phyloP scores from a whole-genome alignment of 495 filamentous ascomycete genomes.

The Penicillium samsonianum region DNA sequence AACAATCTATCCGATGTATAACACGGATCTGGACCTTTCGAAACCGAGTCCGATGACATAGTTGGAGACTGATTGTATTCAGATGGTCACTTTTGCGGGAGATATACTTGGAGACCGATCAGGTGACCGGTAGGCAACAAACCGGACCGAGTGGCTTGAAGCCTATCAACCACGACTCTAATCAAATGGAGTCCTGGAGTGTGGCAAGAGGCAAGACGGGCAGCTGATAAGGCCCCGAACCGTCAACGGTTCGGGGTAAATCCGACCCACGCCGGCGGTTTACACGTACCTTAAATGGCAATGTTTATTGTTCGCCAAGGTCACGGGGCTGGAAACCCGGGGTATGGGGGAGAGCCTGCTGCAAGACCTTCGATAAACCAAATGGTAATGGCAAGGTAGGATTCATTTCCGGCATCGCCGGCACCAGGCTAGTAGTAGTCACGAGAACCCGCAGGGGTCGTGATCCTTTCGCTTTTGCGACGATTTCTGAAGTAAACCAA shows the following conservation, averaged over 20 bases:
- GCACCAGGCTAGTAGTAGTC: background rate
- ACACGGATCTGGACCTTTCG: slow-evolving; percentile 11
- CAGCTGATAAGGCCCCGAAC: slow-evolving; percentile 9
- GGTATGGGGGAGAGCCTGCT: background rate
- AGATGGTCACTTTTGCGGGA: slow-evolving; percentile 25
- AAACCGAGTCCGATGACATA: slow-evolving; percentile 16
- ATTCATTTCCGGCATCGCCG: background rate
- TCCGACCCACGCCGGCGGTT: slow-evolving; percentile 5
- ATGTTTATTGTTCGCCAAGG: slow-evolving; percentile 4
- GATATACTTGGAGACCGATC: slow-evolving; percentile 28
- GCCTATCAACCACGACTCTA: slow-evolving; percentile 17
- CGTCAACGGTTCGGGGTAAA: slow-evolving; percentile 7
- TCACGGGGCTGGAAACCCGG: background rate
- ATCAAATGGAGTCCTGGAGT: background rate
- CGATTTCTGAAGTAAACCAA: background rate
- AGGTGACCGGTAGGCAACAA: slow-evolving; percentile 26
- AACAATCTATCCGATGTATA: slow-evolving; percentile 10
- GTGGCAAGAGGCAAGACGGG: slow-evolving; percentile 17
- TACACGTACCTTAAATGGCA: slow-evolving; percentile 11
- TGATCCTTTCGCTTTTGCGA: background rate
- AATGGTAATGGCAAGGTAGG: background rate
- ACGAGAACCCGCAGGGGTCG: background rate
- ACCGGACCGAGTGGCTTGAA: slow-evolving; percentile 27
- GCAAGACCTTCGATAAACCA: background rate
- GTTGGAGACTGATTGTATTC: slow-evolving; percentile 12